Evolutionary conservation across 75 land plant genomes (phyloP).

Genomic region (Pseudotsuga menziesii): DNA sequence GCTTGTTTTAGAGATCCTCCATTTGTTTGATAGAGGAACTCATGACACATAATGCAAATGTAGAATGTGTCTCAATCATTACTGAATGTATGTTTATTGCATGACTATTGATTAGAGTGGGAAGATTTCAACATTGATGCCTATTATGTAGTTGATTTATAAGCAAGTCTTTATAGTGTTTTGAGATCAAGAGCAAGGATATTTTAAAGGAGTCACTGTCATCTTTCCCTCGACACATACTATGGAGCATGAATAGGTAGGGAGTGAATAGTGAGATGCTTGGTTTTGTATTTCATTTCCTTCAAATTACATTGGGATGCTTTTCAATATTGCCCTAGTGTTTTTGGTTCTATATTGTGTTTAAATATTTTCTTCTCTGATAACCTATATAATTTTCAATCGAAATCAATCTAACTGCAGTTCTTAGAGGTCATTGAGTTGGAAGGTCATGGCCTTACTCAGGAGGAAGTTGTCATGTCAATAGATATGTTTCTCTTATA

Average conservation of each 20-base stretch:
- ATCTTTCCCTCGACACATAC: slow-evolving; percentile 71
- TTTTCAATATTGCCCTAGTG: background rate
- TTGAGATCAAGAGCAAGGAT: slow-evolving; percentile 42
- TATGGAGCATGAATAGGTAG: no score
- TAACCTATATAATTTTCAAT: background rate
- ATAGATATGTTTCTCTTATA: slow-evolving; percentile 68
- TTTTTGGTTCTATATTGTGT: no score
- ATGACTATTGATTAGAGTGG: slow-evolving; percentile 97
- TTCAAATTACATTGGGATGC: background rate
- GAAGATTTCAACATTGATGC: no score
- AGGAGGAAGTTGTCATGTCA: no score
- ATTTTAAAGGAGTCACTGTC: slow-evolving; percentile 65
- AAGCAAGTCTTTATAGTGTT: no score
- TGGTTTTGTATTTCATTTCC: background rate
- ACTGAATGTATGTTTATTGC: slow-evolving; percentile 70
- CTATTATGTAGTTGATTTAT: no score
- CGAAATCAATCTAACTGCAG: slow-evolving; percentile 21
- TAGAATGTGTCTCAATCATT: slow-evolving; percentile 93
- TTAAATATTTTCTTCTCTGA: no score
- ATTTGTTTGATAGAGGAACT: no score
- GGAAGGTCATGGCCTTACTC: no score
- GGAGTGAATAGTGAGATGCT: background rate
- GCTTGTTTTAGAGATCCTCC: background rate
- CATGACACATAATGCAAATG: no score
- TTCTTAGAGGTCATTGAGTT: no score